Evolutionary conservation across 2,329 filamentous ascomycete genomes (phyloP).

Genomic region (Chalara sp.): DNA sequence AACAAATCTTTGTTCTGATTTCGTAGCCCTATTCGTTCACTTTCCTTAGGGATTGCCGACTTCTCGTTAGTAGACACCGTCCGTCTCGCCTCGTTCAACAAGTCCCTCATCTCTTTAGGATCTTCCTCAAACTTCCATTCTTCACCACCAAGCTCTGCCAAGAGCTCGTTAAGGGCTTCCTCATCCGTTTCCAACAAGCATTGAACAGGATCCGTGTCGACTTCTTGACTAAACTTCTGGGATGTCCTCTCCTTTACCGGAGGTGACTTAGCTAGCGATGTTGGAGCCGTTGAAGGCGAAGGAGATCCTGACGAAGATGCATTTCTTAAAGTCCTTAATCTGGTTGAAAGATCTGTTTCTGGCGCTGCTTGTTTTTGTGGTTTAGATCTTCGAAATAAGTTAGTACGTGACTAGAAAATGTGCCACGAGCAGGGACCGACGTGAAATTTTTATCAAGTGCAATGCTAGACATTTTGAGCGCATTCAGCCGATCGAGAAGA

Average conservation of each 20-base stretch:
- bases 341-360: constrained; percentile 22
- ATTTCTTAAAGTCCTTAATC: constrained; percentile 23
- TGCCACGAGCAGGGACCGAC: no score
- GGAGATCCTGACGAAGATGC: constrained; percentile 13
- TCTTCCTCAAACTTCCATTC: constrained; percentile 24
- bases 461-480: constrained; percentile 25
- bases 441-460: constrained; percentile 8
- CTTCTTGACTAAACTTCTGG: no score
- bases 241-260: no score
- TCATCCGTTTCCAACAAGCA: constrained; percentile 16
- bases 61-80: neutral
- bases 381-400: constrained; percentile 10
- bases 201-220: constrained; percentile 9
- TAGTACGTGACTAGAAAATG: constrained; percentile 11
- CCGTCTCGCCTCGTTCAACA: constrained; percentile 21
- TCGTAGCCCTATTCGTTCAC: neutral
- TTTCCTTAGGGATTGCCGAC: neutral
- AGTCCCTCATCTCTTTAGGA: constrained; percentile 20
- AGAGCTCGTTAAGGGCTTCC: constrained; percentile 23
- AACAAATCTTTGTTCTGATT: constrained; percentile 6
- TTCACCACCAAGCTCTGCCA: constrained; percentile 22
- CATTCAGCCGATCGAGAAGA: constrained; percentile 25
- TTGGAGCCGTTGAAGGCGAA: constrained; percentile 7
- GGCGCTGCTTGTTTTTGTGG: constrained; percentile 12
- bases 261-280: neutral